Percentiles rank a stretch among this genome's conserved stretches.
Conservation (phyloP, 345 rosid species). For the Hibiscus trionum region DNA sequence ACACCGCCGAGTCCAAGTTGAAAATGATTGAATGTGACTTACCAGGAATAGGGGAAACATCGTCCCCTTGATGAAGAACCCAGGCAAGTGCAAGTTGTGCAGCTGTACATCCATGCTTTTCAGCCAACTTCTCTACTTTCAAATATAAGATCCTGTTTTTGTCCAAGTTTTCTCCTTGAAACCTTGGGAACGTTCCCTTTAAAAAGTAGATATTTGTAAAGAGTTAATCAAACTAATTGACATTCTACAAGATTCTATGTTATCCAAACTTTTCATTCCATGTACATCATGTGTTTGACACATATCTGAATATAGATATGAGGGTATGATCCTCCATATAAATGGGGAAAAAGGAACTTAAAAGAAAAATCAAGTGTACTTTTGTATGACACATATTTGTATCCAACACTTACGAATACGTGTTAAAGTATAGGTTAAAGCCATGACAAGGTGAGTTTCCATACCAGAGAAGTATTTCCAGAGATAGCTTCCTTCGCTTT, state of each 20-base stretch:
- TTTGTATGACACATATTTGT: neutral
- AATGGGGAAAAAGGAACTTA: neutral
- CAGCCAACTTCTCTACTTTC: constrained; percentile 23
- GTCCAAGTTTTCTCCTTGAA: constrained; percentile 20
- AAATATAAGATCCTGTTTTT: constrained; percentile 27
- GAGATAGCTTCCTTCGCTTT: constrained; percentile 24
- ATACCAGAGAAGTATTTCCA: constrained; percentile 27
- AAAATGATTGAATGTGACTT: neutral
- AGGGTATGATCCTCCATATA: neutral
- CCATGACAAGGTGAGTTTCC: neutral
- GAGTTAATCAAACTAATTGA: neutral
- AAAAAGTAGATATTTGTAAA: neutral
- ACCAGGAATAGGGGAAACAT: constrained; percentile 1
- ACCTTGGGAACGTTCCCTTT: constrained; percentile 7
- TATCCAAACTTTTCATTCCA: too few relatives aligned
- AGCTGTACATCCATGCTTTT: constrained; percentile 27
- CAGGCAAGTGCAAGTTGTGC: constrained; percentile 41
- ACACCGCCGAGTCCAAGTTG: neutral
- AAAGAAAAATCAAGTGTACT: neutral
- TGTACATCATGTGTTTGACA: too few relatives aligned
- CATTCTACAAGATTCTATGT: too few relatives aligned
- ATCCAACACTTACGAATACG: neutral
- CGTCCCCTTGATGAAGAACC: constrained; percentile 35
- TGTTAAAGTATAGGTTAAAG: neutral
- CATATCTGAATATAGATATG: too few relatives aligned